A percentile compares a stretch with the other conserved stretches of the same genome.
phyloP scores from a whole-genome alignment of 208 protist species.

The Trypanosoma avium region DNA sequence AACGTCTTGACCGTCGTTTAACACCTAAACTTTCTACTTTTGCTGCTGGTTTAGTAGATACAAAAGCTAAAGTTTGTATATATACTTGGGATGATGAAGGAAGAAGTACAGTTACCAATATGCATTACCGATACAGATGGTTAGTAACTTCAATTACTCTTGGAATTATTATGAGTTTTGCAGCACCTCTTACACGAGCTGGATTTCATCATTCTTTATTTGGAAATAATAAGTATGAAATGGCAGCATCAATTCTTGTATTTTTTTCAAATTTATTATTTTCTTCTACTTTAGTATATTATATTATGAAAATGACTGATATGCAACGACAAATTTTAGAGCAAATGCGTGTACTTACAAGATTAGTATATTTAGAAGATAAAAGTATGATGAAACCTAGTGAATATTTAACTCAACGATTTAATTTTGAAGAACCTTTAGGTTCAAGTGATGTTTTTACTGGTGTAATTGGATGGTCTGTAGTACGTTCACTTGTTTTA shows the following conservation, averaged over 20 bases:
- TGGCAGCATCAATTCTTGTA: constrained; percentile 37
- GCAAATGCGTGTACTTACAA: constrained; percentile 66
- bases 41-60: constrained; percentile 68
- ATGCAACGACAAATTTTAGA: constrained; percentile 74
- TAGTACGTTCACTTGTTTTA: constrained; percentile 67
- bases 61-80: constrained; percentile 62
- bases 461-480: constrained; percentile 77
- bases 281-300: constrained; percentile 42
- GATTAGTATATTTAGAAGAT: constrained; percentile 65
- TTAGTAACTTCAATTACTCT: constrained; percentile 36
- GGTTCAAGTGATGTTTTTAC: constrained; percentile 49
- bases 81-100: constrained; percentile 80
- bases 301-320: constrained; percentile 73
- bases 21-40: constrained; percentile 65
- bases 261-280: constrained; percentile 67
- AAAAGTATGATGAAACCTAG: constrained; percentile 67
- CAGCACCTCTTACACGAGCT: constrained; percentile 54
- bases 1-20: constrained; percentile 68
- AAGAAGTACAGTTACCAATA: constrained; percentile 59
- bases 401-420: constrained; percentile 36
- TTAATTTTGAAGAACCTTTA: constrained; percentile 61
- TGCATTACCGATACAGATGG: constrained; percentile 73
- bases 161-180: constrained; percentile 53
- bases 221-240: constrained; percentile 34
- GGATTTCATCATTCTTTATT: constrained; percentile 53